Conservation (phyloP, 768 basidiomycete species). For the Termitomyces titanicus region DNA sequence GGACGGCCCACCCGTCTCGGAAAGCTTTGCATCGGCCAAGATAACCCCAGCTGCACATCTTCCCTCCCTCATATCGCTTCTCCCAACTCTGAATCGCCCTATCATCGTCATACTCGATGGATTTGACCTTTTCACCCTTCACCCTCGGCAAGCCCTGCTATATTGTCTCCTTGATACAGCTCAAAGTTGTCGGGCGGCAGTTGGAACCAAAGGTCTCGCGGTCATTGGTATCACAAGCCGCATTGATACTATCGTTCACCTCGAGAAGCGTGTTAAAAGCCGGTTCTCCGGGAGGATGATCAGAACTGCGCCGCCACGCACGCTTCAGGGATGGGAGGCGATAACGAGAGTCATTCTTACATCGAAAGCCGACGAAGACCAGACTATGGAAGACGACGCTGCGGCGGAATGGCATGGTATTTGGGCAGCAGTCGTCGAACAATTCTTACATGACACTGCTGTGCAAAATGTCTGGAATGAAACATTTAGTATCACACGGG, state of each 20-base stretch:
- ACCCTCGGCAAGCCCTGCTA: constrained; percentile 87
- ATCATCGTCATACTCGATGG: constrained; percentile 84
- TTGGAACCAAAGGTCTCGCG: constrained; percentile 64
- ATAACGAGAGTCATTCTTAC: constrained; percentile 47
- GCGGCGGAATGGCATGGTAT: constrained; percentile 53
- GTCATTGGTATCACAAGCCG: constrained; percentile 86
- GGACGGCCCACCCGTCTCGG: constrained; percentile 45
- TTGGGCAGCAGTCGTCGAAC: constrained; percentile 59
- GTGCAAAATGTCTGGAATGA: constrained; percentile 50
- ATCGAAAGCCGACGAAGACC: constrained; percentile 19
- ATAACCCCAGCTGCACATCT: constrained; percentile 66
- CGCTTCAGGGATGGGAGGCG: constrained; percentile 44
- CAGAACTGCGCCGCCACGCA: constrained; percentile 61
- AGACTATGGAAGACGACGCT: constrained; percentile 17
- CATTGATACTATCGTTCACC: constrained; percentile 79
- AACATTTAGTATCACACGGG: constrained; percentile 56
- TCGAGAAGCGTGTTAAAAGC: constrained; percentile 97
- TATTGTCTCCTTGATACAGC: constrained; percentile 96
- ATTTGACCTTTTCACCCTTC: constrained; percentile 90
- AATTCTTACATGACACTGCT: constrained; percentile 47
- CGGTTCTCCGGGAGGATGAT: constrained; percentile 93
- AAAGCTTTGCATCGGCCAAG: constrained; percentile 19
- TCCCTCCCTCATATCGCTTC: constrained; percentile 66
- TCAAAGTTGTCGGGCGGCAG: constrained; percentile 71
- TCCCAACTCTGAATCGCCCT: constrained; percentile 78